Base-by-base conservation (phyloP, 1,284 basidiomycete species). In the Coniferiporia sulphurascens region DNA sequence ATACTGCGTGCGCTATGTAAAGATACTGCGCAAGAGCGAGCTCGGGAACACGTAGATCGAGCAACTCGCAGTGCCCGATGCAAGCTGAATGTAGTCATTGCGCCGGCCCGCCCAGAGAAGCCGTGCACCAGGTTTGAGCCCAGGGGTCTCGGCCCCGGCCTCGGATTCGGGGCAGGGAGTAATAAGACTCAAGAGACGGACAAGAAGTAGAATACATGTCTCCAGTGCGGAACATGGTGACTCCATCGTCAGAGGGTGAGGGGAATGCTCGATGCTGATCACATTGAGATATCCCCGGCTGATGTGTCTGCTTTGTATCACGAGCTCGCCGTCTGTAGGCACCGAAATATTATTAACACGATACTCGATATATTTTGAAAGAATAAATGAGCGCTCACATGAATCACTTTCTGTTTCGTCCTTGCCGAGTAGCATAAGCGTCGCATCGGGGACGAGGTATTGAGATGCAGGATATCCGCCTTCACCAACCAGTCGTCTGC, bases 31-130 rank as follows among this genome's bases (percentile, higher is more conserved):
- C 60, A 19, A 74, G 61, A 7, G 66, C 65, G 6, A 62, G 65
- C 62, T 74, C 73, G 8, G 73, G 63, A 9, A 64, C 62, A 13
- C 72, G 70, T 10, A 71, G 73, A 64, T 65, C 64, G 13, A 65
- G 46, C 2, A 52, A 70, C 68, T 74, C 73, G 32, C n/a, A n/a
- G n/a, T n/a, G n/a, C 72, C 73, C 12, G 71, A 72, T 44, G 58
- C 65, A 66, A 74, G 66, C 69, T 74, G 68, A 44, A 74, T 70
- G 48, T 68, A 73, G 52, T 74, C 73, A 32, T 70, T 70, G 41
- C 68, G 72, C 15, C 73, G 68, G 15, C 73, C 73, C 27, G 67
- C 67, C 73, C 73, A 74, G 32, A 66, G 58, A 3, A 72, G 32
- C 9, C 65, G 65, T 1, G 38, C 65, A 22, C 63, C 61, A 41